Percentiles rank a stretch among this genome's conserved stretches.
phyloP scores from a whole-genome alignment of 306 rosid species.

The Begonia masoniana region DNA sequence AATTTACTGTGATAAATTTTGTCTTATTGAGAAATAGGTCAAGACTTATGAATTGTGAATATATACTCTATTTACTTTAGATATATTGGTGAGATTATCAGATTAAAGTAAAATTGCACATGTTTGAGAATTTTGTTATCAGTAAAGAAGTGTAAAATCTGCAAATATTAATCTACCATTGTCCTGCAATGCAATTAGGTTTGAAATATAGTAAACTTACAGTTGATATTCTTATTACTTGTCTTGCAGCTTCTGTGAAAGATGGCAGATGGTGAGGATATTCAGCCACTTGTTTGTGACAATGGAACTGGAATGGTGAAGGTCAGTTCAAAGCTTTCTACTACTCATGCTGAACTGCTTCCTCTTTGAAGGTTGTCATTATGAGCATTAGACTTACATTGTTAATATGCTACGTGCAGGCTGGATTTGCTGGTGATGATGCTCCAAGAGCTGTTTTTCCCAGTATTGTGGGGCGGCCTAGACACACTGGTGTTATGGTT shows the following conservation, averaged over 20 bases:
- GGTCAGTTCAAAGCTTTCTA: conserved; percentile 10
- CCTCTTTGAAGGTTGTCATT: too few relatives aligned
- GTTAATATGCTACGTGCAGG: conserved; percentile 10
- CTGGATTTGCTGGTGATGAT: conserved; percentile 38
- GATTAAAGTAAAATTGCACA: too few relatives aligned
- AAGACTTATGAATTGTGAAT: too few relatives aligned
- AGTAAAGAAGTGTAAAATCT: too few relatives aligned
- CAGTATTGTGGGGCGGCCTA: conserved; percentile 32
- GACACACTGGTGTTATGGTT: conserved; percentile 33
- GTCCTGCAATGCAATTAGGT: too few relatives aligned
- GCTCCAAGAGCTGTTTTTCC: conserved; percentile 34
- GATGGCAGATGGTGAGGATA: conserved; percentile 29
- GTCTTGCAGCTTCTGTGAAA: conserved; percentile 2
- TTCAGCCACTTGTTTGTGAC: conserved; percentile 33
- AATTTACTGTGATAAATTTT: too few relatives aligned
- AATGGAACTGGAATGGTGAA: conserved; percentile 39
- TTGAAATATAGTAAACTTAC: not conserved
- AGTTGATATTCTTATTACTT: not conserved
- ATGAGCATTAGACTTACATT: too few relatives aligned
- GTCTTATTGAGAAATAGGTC: too few relatives aligned
- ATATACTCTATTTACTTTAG: too few relatives aligned
- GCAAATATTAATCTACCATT: too few relatives aligned
- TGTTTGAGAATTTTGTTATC: too few relatives aligned
- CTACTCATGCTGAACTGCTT: not conserved
- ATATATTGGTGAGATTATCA: too few relatives aligned